These are phyloP conservation scores for Waltergamsia citrina DNA, from an alignment of 2,329 filamentous ascomycete genomes.

Conservation along the genomic window DNA sequence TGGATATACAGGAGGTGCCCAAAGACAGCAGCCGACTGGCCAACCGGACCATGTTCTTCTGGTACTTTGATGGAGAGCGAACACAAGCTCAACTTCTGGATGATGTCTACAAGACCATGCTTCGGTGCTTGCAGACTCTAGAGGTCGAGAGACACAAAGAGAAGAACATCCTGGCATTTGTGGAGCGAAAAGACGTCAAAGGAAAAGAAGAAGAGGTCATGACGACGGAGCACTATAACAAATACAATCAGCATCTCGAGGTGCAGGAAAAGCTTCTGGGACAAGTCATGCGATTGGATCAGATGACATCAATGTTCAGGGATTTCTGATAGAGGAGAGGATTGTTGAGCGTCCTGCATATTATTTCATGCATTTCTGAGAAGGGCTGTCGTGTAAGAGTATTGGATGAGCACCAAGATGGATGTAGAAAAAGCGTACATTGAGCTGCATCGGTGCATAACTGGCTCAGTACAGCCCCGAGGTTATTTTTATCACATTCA, in stretches of 20 bases:
- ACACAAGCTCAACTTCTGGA: slow-evolving; percentile 64
- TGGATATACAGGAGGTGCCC: slow-evolving; percentile 91
- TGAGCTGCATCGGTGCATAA: too few species aligned
- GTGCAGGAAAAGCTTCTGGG: slow-evolving; percentile 66
- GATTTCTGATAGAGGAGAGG: slow-evolving; percentile 49
- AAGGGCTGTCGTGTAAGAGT: too few species aligned
- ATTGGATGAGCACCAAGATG: too few species aligned
- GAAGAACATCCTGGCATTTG: slow-evolving; percentile 66
- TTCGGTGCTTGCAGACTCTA: slow-evolving; percentile 72
- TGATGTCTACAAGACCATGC: slow-evolving; percentile 83
- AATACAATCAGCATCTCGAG: slow-evolving; percentile 48
- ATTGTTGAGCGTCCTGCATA: neutral
- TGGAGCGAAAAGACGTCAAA: slow-evolving; percentile 77
- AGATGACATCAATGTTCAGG: slow-evolving; percentile 71
- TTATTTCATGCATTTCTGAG: neutral
- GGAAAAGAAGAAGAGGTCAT: slow-evolving; percentile 77
- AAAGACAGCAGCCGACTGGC: slow-evolving; percentile 76
- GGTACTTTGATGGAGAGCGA: slow-evolving; percentile 77
- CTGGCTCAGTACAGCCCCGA: too few species aligned
- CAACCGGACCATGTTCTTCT: slow-evolving; percentile 79
- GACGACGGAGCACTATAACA: slow-evolving; percentile 60
- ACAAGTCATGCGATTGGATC: slow-evolving; percentile 74
- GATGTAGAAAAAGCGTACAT: too few species aligned
- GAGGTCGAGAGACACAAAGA: slow-evolving; percentile 65
- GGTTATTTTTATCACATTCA: too few species aligned